Base-by-base conservation (phyloP, 345 rosid species). In the Microthlaspi erraticum region DNA sequence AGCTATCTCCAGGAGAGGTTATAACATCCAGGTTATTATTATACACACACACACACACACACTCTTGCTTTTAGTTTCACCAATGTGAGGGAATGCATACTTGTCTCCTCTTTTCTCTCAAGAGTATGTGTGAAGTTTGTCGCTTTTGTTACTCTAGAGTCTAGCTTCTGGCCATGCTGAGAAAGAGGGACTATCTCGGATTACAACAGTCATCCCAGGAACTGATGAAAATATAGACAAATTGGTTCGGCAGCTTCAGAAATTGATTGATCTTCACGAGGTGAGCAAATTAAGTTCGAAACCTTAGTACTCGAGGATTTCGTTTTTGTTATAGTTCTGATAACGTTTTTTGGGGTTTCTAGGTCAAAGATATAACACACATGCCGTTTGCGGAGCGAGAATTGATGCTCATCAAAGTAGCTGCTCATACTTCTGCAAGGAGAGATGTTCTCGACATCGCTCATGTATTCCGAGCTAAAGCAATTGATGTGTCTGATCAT, bases 401-500 rank as follows among this genome's bases (percentile, higher is more conserved):
- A 53, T 71, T 87, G 57, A 85, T 85, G 87, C 72, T 87, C 70
- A 85, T 87, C 46, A 87, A 87, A 82, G 79, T 85, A 59, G 93
- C 90, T 43, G 93, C 83, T 67, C 80, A 80, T 63, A 57, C 88
- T 60, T 17, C 87, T 74, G 85, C 90, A 34, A 77, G 90, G 16
- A 83, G 90, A 59, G 93, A 85, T 72, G 85, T 84, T 74, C 90
- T 83, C 3, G 93, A 87, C 72, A 85, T 87, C 23, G 93, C 93
- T 62, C 81, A 72, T 61, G 79, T 85, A 46, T 87, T 87, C 58
- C 81, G 90, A 50, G 90, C 87, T 48, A 87, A 81, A 50, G 81
- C 87, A 19, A 73, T 87, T 74, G 93, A 87, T 74, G 90, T 85
- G 6, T 87, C 90, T 46, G 93, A 85, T 70, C 93, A 87, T 42